These are phyloP conservation scores for Fusarium sp. DNA, from an alignment of 2,329 filamentous ascomycete species.

Conservation along the genomic window DNA sequence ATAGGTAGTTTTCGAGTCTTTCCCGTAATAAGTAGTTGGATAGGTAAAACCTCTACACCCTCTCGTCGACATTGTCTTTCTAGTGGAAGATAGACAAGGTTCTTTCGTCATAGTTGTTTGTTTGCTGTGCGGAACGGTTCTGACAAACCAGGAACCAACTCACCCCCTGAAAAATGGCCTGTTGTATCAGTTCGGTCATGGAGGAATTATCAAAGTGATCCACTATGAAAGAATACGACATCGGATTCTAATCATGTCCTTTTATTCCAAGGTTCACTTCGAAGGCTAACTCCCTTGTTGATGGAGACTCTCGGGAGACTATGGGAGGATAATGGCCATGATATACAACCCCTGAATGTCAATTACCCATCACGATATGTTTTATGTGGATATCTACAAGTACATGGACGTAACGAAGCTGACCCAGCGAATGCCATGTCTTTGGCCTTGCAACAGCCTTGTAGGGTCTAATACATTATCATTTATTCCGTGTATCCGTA, in stretches of 20 bases:
- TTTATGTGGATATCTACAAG: background rate
- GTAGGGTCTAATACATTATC: conserved; percentile 26
- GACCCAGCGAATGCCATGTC: background rate
- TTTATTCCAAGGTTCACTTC: background rate
- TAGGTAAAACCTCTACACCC: background rate
- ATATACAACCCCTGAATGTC: background rate
- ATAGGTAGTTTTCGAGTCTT: background rate
- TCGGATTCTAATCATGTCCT: background rate
- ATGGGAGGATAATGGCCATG: background rate
- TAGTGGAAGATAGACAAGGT: background rate
- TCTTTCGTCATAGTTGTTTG: background rate
- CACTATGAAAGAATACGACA: background rate
- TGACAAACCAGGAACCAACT: background rate
- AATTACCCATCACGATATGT: background rate
- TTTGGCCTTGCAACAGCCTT: background rate
- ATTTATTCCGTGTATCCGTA: background rate
- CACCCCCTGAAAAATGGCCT: background rate
- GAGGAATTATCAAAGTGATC: background rate
- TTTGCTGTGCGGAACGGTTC: background rate
- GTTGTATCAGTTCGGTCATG: background rate
- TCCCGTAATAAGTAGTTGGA: background rate
- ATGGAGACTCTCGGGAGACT: background rate
- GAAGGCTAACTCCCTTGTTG: background rate
- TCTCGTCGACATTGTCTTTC: background rate
- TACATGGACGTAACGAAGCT: background rate